A percentile compares a stretch with the other conserved stretches of the same genome.
phyloP scores from a whole-genome alignment of 2,329 filamentous ascomycete genomes.

The Huntiella omanensis region DNA sequence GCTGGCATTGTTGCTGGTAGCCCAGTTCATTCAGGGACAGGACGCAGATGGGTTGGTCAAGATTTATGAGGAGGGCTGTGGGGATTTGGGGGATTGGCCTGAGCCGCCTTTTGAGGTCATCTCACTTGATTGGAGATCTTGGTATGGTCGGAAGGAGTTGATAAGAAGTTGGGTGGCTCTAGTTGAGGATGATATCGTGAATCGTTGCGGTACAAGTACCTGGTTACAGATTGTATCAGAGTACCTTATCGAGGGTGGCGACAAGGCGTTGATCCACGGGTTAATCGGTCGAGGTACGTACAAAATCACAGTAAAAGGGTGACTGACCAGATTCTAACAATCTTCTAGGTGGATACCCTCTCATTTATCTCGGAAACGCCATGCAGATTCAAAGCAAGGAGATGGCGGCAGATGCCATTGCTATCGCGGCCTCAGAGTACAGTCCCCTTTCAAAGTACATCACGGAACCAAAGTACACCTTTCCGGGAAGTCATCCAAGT shows the following conservation, averaged over 20 bases:
- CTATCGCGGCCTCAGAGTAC: slow-evolving; percentile 41
- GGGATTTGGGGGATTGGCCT: slow-evolving; percentile 58
- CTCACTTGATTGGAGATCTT: slow-evolving; percentile 71
- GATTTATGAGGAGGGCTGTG: slow-evolving; percentile 62
- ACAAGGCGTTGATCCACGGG: slow-evolving; percentile 63
- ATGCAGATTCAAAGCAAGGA: slow-evolving; percentile 75
- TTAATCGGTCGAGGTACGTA: slow-evolving; percentile 58
- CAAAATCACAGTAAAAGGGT: background rate
- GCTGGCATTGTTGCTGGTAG: slow-evolving; percentile 60
- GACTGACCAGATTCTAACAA: slow-evolving; percentile 1
- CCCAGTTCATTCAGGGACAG: slow-evolving; percentile 72
- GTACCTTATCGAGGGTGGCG: slow-evolving; percentile 50
- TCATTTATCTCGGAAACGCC: slow-evolving; percentile 93
- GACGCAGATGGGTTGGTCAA: slow-evolving; percentile 51
- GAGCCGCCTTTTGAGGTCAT: slow-evolving; percentile 73
- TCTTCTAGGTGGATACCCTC: slow-evolving; percentile 56
- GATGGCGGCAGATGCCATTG: slow-evolving; percentile 73
- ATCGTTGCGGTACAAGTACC: slow-evolving; percentile 48
- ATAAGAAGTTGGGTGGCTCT: slow-evolving; percentile 87
- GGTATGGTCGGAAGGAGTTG: slow-evolving; percentile 58
- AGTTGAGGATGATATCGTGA: slow-evolving; percentile 77
- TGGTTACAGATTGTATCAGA: slow-evolving; percentile 63
- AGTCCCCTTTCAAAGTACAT: slow-evolving; percentile 44
- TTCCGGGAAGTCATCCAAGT: slow-evolving; percentile 31
- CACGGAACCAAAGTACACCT: slow-evolving; percentile 40